Base-by-base conservation (phyloP, 225 moss, liverwort and hornwort genomes). In the Physcomitrium patens region DNA sequence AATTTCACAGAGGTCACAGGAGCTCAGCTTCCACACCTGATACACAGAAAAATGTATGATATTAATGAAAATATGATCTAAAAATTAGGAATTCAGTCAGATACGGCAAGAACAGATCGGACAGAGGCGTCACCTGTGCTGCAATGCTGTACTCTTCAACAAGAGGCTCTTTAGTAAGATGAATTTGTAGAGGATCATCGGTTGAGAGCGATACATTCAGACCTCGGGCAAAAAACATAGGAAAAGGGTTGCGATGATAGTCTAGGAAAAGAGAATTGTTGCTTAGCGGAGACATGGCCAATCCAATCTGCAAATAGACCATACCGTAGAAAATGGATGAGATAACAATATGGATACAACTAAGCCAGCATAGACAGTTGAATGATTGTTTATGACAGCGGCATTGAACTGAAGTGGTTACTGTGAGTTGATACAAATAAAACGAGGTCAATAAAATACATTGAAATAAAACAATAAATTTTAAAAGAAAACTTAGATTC, bases 111-210 rank as follows among this genome's bases (percentile, higher is more conserved):
- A 65, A 45, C 27, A 68, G 10, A 7, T 12, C 9, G 20, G n/a
- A n/a, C 54, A 58, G 82, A 71, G 76, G 65, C n/a, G 17, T 58
- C 14, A 94, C 92, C 87, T 96, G 96, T 23, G 93, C 93, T 68
- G 93, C 96, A 85, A 96, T 96, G 82, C 91, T 96, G 82, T 96
- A 96, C 78, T 96, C 96, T 84, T 96, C 96, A 45, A 96, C 93
- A 43, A 96, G 87, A 18, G 96, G 93, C 57, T 96, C 93, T 79
- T 96, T 96, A 9, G 96, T 96, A 48, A 96, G 86, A 31, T 96
- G 96, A 53, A 96, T 96, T 79, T 96, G 96, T 18, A 94, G 86
- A 73, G 96, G 96, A 72, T 93, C 96, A 68, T 96, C 93, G 26
- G 93, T 96, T 68, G 96, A 96, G 19, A 96, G 90, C 13, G 96